Evolutionary conservation across 1,284 basidiomycete species (phyloP).

Genomic region (Golubevia pallescens): DNA sequence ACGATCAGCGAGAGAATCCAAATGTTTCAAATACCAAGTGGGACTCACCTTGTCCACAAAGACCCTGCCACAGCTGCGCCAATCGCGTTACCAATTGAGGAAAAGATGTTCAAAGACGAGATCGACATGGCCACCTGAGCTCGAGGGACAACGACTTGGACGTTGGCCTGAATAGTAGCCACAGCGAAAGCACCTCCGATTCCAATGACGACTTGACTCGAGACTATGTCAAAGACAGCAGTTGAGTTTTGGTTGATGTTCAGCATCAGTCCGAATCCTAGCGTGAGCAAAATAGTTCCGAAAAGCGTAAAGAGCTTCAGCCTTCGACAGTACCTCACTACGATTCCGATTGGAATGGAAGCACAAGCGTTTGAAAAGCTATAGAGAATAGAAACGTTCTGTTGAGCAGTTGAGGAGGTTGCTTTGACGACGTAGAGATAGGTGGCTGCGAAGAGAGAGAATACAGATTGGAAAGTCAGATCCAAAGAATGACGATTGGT

Average conservation of each 20-base stretch:
- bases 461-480: too few relatives aligned
- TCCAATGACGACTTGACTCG: slow-evolving; percentile 15
- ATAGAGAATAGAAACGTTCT: slow-evolving; percentile 18
- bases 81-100: slow-evolving; percentile 11
- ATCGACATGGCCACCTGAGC: slow-evolving; percentile 6
- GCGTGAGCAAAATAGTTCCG: slow-evolving; percentile 10
- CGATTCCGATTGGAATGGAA: slow-evolving; percentile 11
- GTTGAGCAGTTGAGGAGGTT: slow-evolving; percentile 9
- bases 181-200: slow-evolving; percentile 13
- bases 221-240: slow-evolving; percentile 7
- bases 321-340: slow-evolving; percentile 12
- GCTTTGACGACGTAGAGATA: slow-evolving; percentile 19
- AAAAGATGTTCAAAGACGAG: slow-evolving; percentile 15
- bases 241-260: neutral
- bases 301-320: slow-evolving; percentile 11
- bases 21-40: too few relatives aligned
- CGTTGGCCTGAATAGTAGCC: slow-evolving; percentile 11
- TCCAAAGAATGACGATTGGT: too few relatives aligned
- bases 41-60: slow-evolving; percentile 13
- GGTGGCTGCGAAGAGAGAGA: slow-evolving; percentile 4
- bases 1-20: too few relatives aligned
- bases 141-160: slow-evolving; percentile 11
- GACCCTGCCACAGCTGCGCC: slow-evolving; percentile 17
- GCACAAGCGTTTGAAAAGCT: slow-evolving; percentile 11
- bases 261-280: slow-evolving; percentile 18